Evolutionary conservation across 176 grass and related monocot species (phyloP).

Genomic region (Luzula sylvatica): DNA sequence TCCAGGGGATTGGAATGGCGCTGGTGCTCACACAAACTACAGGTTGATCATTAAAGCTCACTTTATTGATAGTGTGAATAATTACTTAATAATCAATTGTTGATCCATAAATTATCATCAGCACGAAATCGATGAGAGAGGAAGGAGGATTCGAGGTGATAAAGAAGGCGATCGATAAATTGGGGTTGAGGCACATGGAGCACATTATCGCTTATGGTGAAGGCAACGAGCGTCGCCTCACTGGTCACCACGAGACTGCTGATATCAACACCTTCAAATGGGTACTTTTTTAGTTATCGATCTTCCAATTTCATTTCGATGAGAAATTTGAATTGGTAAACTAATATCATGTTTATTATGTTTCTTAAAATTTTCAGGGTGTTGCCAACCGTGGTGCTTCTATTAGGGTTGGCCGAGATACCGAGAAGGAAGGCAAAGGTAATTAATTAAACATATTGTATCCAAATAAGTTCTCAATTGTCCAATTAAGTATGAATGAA

Average conservation of each 20-base stretch:
- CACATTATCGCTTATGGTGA: constrained; percentile 90
- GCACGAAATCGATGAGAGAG: constrained; percentile 79
- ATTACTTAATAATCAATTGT: too few species aligned
- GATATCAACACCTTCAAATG: constrained; percentile 95
- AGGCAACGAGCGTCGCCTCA: constrained; percentile 87
- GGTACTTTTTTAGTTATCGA: constrained; percentile 18
- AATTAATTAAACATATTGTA: neutral
- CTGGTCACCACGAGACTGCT: constrained; percentile 80
- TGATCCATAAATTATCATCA: constrained; percentile 12
- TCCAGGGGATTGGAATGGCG: constrained; percentile 77
- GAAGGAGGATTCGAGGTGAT: constrained; percentile 74
- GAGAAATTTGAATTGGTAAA: too few species aligned
- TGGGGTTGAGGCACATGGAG: constrained; percentile 50
- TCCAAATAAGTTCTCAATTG: neutral
- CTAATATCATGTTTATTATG: neutral
- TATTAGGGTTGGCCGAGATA: constrained; percentile 66
- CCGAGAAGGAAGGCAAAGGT: constrained; percentile 73
- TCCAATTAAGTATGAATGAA: neutral
- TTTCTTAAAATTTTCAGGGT: constrained; percentile 32
- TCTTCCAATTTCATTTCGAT: too few species aligned
- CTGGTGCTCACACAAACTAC: constrained; percentile 86
- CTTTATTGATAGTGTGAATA: too few species aligned
- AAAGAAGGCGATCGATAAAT: constrained; percentile 73
- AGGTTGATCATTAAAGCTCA: constrained; percentile 22
- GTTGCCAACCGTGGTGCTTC: constrained; percentile 74